Conservation (phyloP, 2,329 filamentous ascomycete genomes). For the Blastomyces percursus region DNA sequence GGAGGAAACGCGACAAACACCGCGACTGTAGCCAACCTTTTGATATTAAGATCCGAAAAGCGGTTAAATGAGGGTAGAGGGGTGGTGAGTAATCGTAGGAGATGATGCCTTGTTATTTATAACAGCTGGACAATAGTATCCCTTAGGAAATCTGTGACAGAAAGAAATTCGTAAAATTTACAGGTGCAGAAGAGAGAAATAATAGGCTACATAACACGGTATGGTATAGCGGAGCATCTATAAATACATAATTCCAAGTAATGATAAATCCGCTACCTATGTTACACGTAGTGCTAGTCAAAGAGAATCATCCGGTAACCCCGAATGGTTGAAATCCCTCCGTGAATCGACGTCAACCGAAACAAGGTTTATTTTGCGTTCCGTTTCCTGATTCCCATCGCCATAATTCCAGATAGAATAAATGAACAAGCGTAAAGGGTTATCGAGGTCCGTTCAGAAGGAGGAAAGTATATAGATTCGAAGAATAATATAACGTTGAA, state of each 20-base stretch:
- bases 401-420: background rate
- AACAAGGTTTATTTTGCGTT: too few species aligned
- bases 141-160: too few species aligned
- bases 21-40: too few species aligned
- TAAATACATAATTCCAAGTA: slow-evolving; percentile 7
- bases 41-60: too few species aligned
- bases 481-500: slow-evolving; percentile 6
- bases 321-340: too few species aligned
- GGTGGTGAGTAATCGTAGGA: too few species aligned
- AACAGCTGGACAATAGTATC: too few species aligned
- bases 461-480: background rate
- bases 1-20: too few species aligned
- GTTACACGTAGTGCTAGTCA: background rate
- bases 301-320: background rate
- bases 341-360: background rate
- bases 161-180: background rate
- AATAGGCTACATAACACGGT: background rate
- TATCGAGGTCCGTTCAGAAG: background rate
- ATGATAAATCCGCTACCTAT: slow-evolving; percentile 5
- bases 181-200: background rate
- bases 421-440: background rate
- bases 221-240: slow-evolving; percentile 17
- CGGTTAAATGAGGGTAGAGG: too few species aligned
- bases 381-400: background rate
- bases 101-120: too few species aligned